Evolutionary conservation across 805 yeast species (phyloP).

Genomic region (Lachancea dasiensis): DNA sequence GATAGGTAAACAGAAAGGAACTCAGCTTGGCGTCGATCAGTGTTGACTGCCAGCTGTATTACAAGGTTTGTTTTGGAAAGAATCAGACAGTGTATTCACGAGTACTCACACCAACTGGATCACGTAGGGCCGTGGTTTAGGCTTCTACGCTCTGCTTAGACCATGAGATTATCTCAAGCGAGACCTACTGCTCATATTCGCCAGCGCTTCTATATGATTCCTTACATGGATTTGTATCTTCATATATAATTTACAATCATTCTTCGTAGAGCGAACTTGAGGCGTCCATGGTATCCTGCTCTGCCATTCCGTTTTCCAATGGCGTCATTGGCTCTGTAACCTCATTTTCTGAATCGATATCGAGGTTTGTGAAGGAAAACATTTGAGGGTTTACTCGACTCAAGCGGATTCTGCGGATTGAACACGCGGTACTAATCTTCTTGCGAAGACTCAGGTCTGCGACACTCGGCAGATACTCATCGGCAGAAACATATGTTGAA

Average conservation of each 20-base stretch:
- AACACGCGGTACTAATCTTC: not conserved
- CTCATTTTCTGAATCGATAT: slow-evolving; percentile 6
- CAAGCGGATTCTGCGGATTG: slow-evolving; percentile 5
- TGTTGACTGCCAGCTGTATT: too few species aligned
- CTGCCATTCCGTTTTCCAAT: slow-evolving; percentile 5
- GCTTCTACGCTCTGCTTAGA: too few species aligned
- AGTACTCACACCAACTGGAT: not conserved
- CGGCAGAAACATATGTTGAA: slow-evolving; percentile 7
- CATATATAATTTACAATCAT: too few species aligned
- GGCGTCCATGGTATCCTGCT: slow-evolving; percentile 5
- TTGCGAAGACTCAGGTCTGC: not conserved
- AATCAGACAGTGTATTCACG: not conserved
- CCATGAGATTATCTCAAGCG: too few species aligned
- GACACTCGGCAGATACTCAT: slow-evolving; percentile 2
- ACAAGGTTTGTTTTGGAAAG: too few species aligned
- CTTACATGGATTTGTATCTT: too few species aligned
- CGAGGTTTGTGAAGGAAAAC: slow-evolving; percentile 4
- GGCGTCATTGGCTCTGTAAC: not conserved
- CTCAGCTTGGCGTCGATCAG: too few species aligned
- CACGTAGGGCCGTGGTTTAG: not conserved
- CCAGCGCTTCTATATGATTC: too few species aligned
- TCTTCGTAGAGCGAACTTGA: slow-evolving; percentile 7
- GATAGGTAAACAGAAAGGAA: too few species aligned
- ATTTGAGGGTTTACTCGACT: slow-evolving; percentile 5
- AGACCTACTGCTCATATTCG: too few species aligned